Percentiles rank a stretch among this genome's conserved stretches.
phyloP scores from a whole-genome alignment of 352 stramenopile genomes.

The Pythium dissimile region DNA sequence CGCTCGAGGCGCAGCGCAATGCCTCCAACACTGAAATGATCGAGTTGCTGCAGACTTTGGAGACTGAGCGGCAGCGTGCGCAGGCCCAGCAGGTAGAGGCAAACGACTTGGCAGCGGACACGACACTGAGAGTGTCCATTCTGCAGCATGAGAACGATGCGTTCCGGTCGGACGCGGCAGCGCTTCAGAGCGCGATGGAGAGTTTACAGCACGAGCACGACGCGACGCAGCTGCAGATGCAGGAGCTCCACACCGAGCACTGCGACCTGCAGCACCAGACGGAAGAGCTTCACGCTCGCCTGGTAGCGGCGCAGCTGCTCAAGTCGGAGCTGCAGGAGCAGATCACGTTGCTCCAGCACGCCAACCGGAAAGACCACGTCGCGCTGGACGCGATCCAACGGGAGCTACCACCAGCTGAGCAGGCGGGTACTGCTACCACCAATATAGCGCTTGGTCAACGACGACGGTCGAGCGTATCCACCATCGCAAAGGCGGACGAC shows the following conservation, averaged over 20 bases:
- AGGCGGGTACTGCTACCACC: not conserved
- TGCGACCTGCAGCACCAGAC: conserved; percentile 40
- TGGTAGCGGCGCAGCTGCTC: conserved; percentile 41
- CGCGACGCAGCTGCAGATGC: conserved; percentile 30
- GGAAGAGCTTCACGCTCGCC: conserved; percentile 51
- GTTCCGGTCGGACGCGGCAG: not conserved
- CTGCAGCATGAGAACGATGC: not conserved
- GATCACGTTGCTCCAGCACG: conserved; percentile 8
- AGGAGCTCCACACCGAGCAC: conserved; percentile 52
- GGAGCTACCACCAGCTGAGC: not conserved
- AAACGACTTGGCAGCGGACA: not conserved
- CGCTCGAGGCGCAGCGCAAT: not conserved
- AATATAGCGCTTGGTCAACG: not conserved
- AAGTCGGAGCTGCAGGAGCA: conserved; percentile 20
- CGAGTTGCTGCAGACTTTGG: not conserved
- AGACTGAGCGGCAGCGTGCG: not conserved
- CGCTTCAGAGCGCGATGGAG: conserved; percentile 12
- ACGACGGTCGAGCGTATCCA: not conserved
- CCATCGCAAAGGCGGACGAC: not conserved
- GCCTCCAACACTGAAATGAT: not conserved
- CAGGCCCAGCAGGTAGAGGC: not conserved
- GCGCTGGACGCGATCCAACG: not conserved
- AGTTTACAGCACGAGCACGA: conserved; percentile 44
- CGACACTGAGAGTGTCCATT: not conserved
- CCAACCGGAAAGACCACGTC: conserved; percentile 14